A percentile compares a stretch with the other conserved stretches of the same genome.
Conservation (phyloP, 495 filamentous ascomycete species). For the Neurospora sp. region DNA sequence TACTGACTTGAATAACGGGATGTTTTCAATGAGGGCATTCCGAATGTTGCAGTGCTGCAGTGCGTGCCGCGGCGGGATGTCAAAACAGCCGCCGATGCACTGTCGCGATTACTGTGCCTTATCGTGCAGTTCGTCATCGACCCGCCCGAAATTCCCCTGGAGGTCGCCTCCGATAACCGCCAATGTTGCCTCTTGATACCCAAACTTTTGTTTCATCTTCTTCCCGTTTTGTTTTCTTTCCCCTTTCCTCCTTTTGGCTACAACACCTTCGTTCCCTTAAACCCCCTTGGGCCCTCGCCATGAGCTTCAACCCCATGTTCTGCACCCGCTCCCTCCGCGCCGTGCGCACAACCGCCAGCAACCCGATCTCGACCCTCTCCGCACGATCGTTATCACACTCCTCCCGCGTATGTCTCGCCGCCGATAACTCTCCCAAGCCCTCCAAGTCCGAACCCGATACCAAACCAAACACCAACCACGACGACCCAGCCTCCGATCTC, state of each 20-base stretch:
- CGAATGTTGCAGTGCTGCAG: not conserved
- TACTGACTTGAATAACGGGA: too few species aligned
- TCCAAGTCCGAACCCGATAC: not conserved
- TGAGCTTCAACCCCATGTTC: slow-evolving; percentile 8
- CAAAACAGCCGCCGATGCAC: not conserved
- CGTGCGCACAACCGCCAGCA: not conserved
- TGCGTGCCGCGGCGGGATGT: not conserved
- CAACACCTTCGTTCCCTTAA: not conserved
- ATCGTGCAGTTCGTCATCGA: slow-evolving; percentile 1
- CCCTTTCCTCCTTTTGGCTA: too few species aligned
- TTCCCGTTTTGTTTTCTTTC: not conserved
- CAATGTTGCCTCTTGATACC: not conserved
- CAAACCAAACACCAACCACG: not conserved
- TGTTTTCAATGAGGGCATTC: not conserved
- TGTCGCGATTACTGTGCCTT: slow-evolving; percentile 2
- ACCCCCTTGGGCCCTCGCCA: not conserved
- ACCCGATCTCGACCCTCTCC: not conserved
- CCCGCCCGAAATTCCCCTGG: not conserved
- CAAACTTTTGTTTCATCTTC: not conserved
- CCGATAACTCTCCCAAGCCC: not conserved
- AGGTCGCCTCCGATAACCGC: not conserved
- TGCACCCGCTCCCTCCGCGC: slow-evolving; percentile 8
- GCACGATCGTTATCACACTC: not conserved
- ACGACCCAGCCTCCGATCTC: not conserved
- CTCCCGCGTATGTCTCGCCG: not conserved